Evolutionary conservation across 768 basidiomycete genomes (phyloP), one percentile per base, ranked within the genome.

Genomic region (Lactarius evosmus): DNA sequence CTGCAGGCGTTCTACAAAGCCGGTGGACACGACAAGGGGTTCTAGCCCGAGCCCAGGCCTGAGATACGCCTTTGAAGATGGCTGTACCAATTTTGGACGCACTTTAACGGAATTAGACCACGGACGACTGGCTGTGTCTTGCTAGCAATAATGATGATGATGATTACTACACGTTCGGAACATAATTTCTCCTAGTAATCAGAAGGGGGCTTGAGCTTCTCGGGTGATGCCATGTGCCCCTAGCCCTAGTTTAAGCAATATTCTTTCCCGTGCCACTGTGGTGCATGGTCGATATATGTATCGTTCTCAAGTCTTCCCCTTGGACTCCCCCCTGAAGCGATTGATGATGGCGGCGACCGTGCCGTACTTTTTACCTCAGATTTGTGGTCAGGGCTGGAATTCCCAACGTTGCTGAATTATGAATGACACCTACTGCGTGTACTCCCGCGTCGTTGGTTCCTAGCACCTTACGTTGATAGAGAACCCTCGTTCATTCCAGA

Each of bases 1-100:
- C 66, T 83, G 69, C 79, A 85, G 69, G 70, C 69, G 1, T 83
- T 83, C 69, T 82, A 81, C 70, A 75, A 70, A 51, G 70, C 70
- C 38, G 77, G 78, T 17, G 74, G 73, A 5, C 74, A 81, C 67
- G 72, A 71, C 67, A 81, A 80, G 72, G 79, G 80, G 14, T 74
- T 81, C 71, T 81, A 73, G 74, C 52, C 16, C 38, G 33, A 73
- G 74, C 52, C 16, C 38, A 30, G 44, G 29, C 38, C 30, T 40
- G 16, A 49, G 56, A 19, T 30, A 38, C 32, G 29, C 30, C 44
- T 57, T 53, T 61, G 32, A 36, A 16, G 22, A 67, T 36, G 46
- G 53, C 38, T 25, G 33, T 38, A 46, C n/a, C 17, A 52, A 38
- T 59, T 41, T 51, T 40, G 56, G 51, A 44, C 56, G 56, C 56